Evolutionary conservation across 202 grass and related monocot species (phyloP), one percentile per base, ranked within the genome.

Genomic region (Panicum hallii): DNA sequence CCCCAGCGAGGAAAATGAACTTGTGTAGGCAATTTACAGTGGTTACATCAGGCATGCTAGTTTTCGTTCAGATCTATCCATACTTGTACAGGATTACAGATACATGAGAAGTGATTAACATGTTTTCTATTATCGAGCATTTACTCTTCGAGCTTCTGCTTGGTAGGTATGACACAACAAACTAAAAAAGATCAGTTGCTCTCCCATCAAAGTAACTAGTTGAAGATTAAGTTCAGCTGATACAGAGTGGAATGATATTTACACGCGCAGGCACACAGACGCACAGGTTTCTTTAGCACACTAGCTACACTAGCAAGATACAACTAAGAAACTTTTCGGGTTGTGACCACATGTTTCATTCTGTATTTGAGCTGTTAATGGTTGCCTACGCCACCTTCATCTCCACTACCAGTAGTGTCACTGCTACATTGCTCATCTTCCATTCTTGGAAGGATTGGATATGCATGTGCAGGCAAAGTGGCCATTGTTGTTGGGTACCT

Each of bases 341-440:
- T 19, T 19, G 1, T 63, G 22, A 47, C 69, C 72, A 53, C 42
- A 69, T 42, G 52, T 83, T 40, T 10, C 56, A 26, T 57, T 79
- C 60, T 83, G 60, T 74, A 45, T n/a, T 75, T 60, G 7, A 70
- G 49, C 15, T 60, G 14, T 81, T 58, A 86, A 42, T 9, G 46
- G 46, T 65, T 82, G 49, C 8, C 78, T 49, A 6, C 11, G 5
- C 42, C 60, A 12, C 20, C 61, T 82, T 90, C 82, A 47, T 84
- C 83, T 53, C 78, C 74, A 47, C 78, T 85, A 40, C 32, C 60
- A 22, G 67, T 68, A 50, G 62, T 69, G 30, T 84, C 85, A 43
- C 87, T 90, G 85, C 85, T 94, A 88, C 79, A 79, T 43, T 90
- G 85, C 75, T 90, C 84, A 28, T 90, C 82, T 54, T 82, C 87